Percentiles rank a stretch among this genome's conserved stretches.
Evolutionary conservation across 1,284 basidiomycete genomes (phyloP).

Genomic region (Hemileia vastatrix): DNA sequence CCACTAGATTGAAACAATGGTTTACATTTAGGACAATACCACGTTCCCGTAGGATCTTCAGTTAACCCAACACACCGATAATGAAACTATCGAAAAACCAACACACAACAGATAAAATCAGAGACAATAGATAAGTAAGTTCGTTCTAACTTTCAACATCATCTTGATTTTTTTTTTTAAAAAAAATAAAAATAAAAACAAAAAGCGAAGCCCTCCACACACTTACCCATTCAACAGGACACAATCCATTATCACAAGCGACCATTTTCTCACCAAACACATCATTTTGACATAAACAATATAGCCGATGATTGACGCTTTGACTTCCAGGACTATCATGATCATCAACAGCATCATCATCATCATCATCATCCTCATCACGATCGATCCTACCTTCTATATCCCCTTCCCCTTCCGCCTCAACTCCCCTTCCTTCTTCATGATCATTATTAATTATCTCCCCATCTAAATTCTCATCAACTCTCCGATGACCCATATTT

Average conservation of each 20-base stretch:
- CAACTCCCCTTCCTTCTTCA: background rate
- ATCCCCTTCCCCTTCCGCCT: background rate
- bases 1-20: no score
- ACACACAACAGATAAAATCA: background rate
- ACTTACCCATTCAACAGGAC: slow-evolving; percentile 22
- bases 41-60: slow-evolving; percentile 9
- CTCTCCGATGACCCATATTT: no score
- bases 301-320: background rate
- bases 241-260: slow-evolving; percentile 14
- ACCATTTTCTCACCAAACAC: slow-evolving; percentile 18
- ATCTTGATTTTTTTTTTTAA: no score
- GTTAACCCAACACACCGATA: slow-evolving; percentile 17
- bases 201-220: no score
- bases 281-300: slow-evolving; percentile 13
- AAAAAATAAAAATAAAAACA: background rate
- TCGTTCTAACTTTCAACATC: no score
- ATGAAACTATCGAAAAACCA: slow-evolving; percentile 1
- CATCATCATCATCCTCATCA: background rate
- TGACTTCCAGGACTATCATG: background rate
- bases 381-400: background rate
- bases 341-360: background rate
- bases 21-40: slow-evolving; percentile 10
- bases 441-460: no score
- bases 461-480: no score
- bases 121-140: no score